These are phyloP conservation scores for Heritiera fomes DNA, from an alignment of 345 rosid species.

Conservation along the genomic window DNA sequence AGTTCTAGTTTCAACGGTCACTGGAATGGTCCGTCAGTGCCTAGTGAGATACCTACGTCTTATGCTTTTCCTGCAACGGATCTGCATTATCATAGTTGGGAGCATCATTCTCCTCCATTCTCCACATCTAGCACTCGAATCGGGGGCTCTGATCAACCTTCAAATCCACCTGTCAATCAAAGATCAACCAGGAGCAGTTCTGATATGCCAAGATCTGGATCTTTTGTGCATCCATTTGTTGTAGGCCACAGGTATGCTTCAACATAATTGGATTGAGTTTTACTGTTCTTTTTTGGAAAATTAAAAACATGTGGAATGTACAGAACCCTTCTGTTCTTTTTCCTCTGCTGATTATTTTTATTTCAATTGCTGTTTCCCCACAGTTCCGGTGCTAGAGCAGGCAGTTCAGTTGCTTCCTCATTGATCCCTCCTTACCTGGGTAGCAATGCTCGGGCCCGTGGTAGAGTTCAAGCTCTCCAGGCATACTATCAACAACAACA, in stretches of 20 bases:
- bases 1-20: constrained; percentile 63
- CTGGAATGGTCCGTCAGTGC: constrained; percentile 77
- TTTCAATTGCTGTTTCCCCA: constrained; percentile 11
- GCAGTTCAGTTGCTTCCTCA: constrained; percentile 65
- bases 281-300: background rate
- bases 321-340: background rate
- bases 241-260: constrained; percentile 73
- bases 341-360: background rate
- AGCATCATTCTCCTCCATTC: constrained; percentile 69
- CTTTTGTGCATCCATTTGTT: constrained; percentile 73
- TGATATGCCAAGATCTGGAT: constrained; percentile 70
- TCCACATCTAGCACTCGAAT: constrained; percentile 55
- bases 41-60: constrained; percentile 67
- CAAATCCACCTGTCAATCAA: constrained; percentile 50
- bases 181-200: constrained; percentile 63
- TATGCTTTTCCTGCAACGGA: constrained; percentile 76
- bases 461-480: constrained; percentile 88
- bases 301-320: background rate
- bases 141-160: constrained; percentile 60
- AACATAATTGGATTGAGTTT: constrained; percentile 3
- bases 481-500: constrained; percentile 86
- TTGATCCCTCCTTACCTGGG: constrained; percentile 83
- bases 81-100: constrained; percentile 74
- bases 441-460: constrained; percentile 80
- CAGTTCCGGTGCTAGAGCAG: constrained; percentile 69